phyloP scores from a whole-genome alignment of 148 eudicot species.

The Diospyros kaki region DNA sequence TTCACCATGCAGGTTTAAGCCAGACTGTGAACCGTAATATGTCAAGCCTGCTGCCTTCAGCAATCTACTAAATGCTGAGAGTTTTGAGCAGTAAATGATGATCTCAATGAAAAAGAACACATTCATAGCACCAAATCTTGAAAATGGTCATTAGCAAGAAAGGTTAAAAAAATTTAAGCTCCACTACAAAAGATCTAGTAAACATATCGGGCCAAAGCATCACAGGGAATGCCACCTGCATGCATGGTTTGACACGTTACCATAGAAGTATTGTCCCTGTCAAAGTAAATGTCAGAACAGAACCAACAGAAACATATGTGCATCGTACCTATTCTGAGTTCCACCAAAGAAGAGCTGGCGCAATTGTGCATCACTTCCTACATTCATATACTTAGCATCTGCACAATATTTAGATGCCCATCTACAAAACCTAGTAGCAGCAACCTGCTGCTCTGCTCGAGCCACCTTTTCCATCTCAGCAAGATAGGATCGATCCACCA shows the following conservation, averaged over 20 bases:
- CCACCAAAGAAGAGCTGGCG: slow-evolving; percentile 93
- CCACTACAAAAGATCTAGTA: background rate
- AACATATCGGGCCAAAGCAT: background rate
- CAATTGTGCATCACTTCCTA: slow-evolving; percentile 92
- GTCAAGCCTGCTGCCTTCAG: background rate
- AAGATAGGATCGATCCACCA: slow-evolving; percentile 82
- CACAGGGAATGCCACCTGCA: background rate
- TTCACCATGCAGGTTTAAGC: background rate
- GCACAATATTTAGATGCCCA: slow-evolving; percentile 92
- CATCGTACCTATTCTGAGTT: slow-evolving; percentile 59
- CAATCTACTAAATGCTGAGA: background rate
- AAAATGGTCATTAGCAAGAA: background rate
- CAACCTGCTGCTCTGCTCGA: slow-evolving; percentile 69
- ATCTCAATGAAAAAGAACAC: background rate
- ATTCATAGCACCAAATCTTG: background rate
- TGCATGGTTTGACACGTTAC: background rate
- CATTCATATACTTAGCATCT: slow-evolving; percentile 86
- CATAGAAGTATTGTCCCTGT: background rate
- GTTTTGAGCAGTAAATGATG: slow-evolving; percentile 1
- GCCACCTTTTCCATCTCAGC: slow-evolving; percentile 91
- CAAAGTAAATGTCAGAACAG: background rate
- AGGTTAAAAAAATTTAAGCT: background rate
- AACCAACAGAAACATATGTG: background rate
- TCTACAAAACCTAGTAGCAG: slow-evolving; percentile 74
- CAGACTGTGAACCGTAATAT: background rate